phyloP scores from a whole-genome alignment of 1,284 basidiomycete species.

The Apiotrichum mycotoxinovorans region DNA sequence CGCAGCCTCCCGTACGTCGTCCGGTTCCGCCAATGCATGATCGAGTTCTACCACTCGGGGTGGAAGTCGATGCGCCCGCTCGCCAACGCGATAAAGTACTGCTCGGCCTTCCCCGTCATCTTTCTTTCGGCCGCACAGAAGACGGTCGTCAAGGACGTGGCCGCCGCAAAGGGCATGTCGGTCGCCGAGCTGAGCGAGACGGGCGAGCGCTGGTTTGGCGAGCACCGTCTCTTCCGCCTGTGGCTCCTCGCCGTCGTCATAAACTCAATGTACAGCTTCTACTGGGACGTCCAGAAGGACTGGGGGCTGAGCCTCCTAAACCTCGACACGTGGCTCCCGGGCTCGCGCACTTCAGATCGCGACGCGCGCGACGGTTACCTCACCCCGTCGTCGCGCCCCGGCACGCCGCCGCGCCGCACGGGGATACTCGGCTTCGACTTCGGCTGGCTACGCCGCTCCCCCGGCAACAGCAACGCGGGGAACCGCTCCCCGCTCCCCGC shows the following conservation, averaged over 20 bases:
- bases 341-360: background rate
- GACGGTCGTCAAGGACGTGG: slow-evolving; percentile 60
- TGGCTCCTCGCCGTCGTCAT: slow-evolving; percentile 82
- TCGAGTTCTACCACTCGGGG: slow-evolving; percentile 71
- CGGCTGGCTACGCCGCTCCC: background rate
- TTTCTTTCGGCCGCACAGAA: slow-evolving; percentile 84
- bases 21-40: slow-evolving; percentile 87
- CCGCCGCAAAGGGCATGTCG: slow-evolving; percentile 54
- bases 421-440: background rate
- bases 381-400: background rate
- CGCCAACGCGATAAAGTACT: slow-evolving; percentile 96
- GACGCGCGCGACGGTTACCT: background rate
- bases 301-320: slow-evolving; percentile 86
- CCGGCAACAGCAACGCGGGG: slow-evolving; percentile 26
- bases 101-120: slow-evolving; percentile 95
- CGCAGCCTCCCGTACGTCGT: slow-evolving; percentile 81
- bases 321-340: slow-evolving; percentile 44
- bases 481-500: background rate
- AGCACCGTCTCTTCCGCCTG: slow-evolving; percentile 72
- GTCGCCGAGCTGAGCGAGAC: slow-evolving; percentile 45
- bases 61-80: slow-evolving; percentile 69
- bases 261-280: slow-evolving; percentile 94
- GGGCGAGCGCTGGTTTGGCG: slow-evolving; percentile 64
- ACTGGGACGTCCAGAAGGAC: slow-evolving; percentile 99
- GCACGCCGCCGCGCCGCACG: background rate